phyloP scores from a whole-genome alignment of 2,329 filamentous ascomycete species.

The Mycocentrospora acerina region DNA sequence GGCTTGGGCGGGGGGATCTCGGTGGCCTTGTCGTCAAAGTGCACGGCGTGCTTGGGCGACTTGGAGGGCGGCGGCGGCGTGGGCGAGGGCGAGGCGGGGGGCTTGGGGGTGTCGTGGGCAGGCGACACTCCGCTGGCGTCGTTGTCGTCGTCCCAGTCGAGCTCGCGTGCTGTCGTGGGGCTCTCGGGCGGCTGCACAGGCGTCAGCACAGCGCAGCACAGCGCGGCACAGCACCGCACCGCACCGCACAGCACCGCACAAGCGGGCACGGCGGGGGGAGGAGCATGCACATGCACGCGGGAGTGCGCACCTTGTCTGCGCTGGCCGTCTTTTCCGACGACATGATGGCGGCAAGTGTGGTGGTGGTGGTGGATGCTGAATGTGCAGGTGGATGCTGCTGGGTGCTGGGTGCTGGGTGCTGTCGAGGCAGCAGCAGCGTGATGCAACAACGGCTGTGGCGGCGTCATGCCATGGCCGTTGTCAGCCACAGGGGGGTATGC shows the following conservation, averaged over 20 bases:
- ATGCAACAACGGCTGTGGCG: too few species aligned
- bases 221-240: too few species aligned
- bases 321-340: slow-evolving; percentile 22
- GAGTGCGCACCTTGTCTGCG: slow-evolving; percentile 12
- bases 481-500: too few species aligned
- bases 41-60: slow-evolving; percentile 47
- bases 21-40: slow-evolving; percentile 48
- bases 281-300: too few species aligned
- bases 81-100: slow-evolving; percentile 36
- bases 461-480: too few species aligned
- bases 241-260: too few species aligned
- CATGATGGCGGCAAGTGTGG: too few species aligned
- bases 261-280: too few species aligned
- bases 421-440: too few species aligned
- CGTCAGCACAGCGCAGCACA: slow-evolving; percentile 14
- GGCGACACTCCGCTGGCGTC: slow-evolving; percentile 42
- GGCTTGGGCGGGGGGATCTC: slow-evolving; percentile 72
- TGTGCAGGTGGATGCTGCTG: too few species aligned
- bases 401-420: too few species aligned
- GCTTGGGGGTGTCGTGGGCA: slow-evolving; percentile 30
- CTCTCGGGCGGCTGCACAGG: slow-evolving; percentile 25
- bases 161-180: slow-evolving; percentile 56
- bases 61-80: slow-evolving; percentile 39
- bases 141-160: slow-evolving; percentile 61
- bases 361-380: too few species aligned